Percentiles rank a stretch among this genome's conserved stretches.
Conservation (phyloP, 257 asterid species). For the Misopates orontium region DNA sequence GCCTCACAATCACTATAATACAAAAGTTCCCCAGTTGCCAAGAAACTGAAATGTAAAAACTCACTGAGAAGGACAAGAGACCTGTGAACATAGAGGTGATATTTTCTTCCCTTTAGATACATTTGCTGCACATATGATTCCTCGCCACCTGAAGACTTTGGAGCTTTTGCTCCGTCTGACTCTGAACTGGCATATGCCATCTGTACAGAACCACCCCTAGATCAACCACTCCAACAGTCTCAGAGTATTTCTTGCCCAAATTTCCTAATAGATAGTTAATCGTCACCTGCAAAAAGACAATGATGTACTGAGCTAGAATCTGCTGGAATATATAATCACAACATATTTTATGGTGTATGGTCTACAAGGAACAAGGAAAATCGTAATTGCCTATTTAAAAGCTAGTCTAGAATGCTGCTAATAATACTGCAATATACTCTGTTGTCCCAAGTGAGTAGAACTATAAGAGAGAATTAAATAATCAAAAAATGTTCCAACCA, state of each 20-base stretch:
- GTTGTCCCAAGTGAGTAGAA: no score
- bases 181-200: slow-evolving; percentile 79
- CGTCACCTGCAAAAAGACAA: slow-evolving; percentile 51
- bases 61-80: slow-evolving; percentile 22
- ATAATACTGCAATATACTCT: no score
- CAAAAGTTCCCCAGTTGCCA: no score
- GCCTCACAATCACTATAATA: no score
- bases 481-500: no score
- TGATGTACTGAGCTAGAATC: slow-evolving; percentile 4
- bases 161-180: slow-evolving; percentile 64
- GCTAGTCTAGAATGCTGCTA: no score
- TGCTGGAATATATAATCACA: neutral
- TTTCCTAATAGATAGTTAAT: slow-evolving; percentile 71
- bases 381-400: slow-evolving; percentile 2
- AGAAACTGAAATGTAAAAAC: neutral
- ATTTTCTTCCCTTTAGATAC: slow-evolving; percentile 57
- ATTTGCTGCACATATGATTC: slow-evolving; percentile 66
- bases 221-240: slow-evolving; percentile 74
- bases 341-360: neutral
- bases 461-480: no score
- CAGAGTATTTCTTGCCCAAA: slow-evolving; percentile 55
- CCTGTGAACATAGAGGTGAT: slow-evolving; percentile 78
- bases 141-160: slow-evolving; percentile 45
- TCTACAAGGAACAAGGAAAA: neutral
- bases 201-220: slow-evolving; percentile 94